These are phyloP conservation scores for Suhomyces vadensis DNA, from an alignment of 805 yeast genomes.

Conservation along the genomic window DNA sequence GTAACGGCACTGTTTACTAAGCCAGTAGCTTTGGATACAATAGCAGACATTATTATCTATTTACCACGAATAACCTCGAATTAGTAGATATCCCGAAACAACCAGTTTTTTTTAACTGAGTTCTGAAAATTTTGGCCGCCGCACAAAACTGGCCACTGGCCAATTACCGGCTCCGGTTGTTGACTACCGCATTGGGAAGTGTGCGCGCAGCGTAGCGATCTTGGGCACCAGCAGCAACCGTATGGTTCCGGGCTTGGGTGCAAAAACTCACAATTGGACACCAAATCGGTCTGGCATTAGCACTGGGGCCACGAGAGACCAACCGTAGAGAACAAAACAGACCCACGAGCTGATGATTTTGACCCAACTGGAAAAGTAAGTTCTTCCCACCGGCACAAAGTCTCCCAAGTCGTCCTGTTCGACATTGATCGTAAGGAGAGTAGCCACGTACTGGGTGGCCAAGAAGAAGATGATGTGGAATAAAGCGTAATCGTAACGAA, in stretches of 20 bases:
- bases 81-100: neutral
- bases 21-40: slow-evolving; percentile 41
- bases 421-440: slow-evolving; percentile 88
- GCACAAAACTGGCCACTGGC: slow-evolving; percentile 7
- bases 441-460: slow-evolving; percentile 97
- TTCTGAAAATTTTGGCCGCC: slow-evolving; percentile 7
- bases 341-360: slow-evolving; percentile 91
- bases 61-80: neutral
- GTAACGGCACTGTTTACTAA: slow-evolving; percentile 36
- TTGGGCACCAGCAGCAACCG: neutral
- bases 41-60: slow-evolving; percentile 40
- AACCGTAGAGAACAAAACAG: slow-evolving; percentile 79
- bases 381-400: slow-evolving; percentile 94
- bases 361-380: slow-evolving; percentile 93
- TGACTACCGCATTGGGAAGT: slow-evolving; percentile 27
- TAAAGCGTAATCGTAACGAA: slow-evolving; percentile 80
- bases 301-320: slow-evolving; percentile 92
- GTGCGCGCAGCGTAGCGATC: neutral
- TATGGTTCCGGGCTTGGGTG: neutral
- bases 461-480: slow-evolving; percentile 90
- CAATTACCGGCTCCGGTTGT: slow-evolving; percentile 16
- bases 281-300: slow-evolving; percentile 86
- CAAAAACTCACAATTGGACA: slow-evolving; percentile 18
- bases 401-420: slow-evolving; percentile 81
- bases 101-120: neutral